Evolutionary conservation across 2,329 filamentous ascomycete species (phyloP).

Genomic region (Aspergillus thermomutatus): DNA sequence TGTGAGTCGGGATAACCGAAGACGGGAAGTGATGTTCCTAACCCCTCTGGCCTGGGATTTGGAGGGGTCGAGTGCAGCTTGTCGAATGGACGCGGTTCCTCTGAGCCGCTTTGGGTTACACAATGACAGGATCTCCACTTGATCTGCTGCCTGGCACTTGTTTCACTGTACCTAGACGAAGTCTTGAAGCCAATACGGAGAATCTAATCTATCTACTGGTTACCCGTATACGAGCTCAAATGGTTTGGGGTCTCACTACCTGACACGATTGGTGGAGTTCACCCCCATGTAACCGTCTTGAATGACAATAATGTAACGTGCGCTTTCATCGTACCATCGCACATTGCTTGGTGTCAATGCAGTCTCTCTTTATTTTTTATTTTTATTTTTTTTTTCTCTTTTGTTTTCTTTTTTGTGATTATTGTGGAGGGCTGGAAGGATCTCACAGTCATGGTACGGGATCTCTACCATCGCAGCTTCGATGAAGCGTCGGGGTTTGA

Average conservation of each 20-base stretch:
- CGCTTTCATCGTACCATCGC: not conserved
- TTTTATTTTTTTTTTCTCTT: not conserved
- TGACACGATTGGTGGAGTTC: not conserved
- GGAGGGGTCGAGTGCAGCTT: no score
- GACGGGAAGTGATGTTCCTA: no score
- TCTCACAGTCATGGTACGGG: not conserved
- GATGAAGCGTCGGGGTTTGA: not conserved
- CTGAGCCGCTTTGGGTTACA: not conserved
- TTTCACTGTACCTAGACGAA: not conserved
- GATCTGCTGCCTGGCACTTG: not conserved
- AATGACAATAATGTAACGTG: not conserved
- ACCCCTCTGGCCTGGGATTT: not conserved
- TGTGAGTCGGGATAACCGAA: not conserved
- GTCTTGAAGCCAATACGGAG: not conserved
- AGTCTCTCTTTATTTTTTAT: not conserved
- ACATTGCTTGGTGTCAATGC: not conserved
- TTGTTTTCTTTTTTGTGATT: not conserved
- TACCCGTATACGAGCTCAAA: not conserved
- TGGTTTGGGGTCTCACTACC: not conserved
- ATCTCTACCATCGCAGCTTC: not conserved
- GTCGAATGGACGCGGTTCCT: not conserved
- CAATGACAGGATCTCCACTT: not conserved
- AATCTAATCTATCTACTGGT: not conserved
- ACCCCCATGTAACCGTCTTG: not conserved
- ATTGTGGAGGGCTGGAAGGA: not conserved